Base-by-base conservation (phyloP, 306 rosid species). In the Dryas alaskensis region DNA sequence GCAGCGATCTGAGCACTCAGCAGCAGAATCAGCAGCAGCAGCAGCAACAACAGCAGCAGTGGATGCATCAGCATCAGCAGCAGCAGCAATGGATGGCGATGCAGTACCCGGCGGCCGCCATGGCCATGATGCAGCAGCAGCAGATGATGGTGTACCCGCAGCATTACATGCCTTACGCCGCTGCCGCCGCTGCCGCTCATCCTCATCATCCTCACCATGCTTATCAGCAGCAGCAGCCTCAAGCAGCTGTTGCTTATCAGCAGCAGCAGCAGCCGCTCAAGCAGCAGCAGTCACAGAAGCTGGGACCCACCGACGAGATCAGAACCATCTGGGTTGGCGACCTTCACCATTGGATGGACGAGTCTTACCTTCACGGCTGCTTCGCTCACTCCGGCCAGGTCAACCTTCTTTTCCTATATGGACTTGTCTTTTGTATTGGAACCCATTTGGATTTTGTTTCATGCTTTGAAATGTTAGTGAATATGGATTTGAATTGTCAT, bases 101-200 rank as follows among this genome's bases (percentile, higher is more conserved):
- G 97, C 96, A 92, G 84, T 92, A 89, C 43, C 96, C 97, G 0
- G 96, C 96, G 22, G 84, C 93, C 1, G 97, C 97, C 46, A 92
- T 92, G 97, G 97, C 92, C 43, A 83, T 89, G 97, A 92, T 92
- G 97, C 97, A 92, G 78, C 98, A 92, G 78, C 98, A 92, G 59
- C 97, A 92, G 84, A 86, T 89, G 98, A 89, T 92, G 98, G 90
- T 92, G 98, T 92, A 92, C 62, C 97, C 92, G 0, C 97, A 91
- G 73, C 96, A 88, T 76, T 92, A 89, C 81, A 72, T 88, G 92
- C 89, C 96, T 11, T 82, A 87, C 10, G 68, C 71, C 17, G 78
- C 73, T 9, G 62, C 73, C 6, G 50, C 68, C 43, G 75, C 68
- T 6, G 50, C 68, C 43, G 75, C 68, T 7, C 92, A 85, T 55